These are phyloP conservation scores for Helotiales sp. DNA, from an alignment of 2,329 filamentous ascomycete species.

Conservation along the genomic window DNA sequence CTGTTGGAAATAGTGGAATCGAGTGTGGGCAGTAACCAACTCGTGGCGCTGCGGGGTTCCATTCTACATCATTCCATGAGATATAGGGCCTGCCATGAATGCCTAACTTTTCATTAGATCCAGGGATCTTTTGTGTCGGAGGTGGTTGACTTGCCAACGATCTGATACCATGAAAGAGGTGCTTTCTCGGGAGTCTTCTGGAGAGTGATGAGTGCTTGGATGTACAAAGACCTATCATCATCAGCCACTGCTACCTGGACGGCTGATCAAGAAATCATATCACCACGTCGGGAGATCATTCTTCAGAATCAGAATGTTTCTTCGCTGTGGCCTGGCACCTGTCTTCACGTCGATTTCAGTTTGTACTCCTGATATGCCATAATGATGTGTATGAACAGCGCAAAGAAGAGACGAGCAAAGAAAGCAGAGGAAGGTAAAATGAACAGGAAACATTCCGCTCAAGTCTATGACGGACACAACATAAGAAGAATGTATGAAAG, in stretches of 20 bases:
- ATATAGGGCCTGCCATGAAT: constrained; percentile 26
- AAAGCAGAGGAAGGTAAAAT: background rate
- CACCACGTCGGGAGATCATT: constrained; percentile 24
- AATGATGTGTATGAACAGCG: background rate
- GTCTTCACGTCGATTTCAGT: constrained; percentile 19
- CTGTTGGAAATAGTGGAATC: constrained; percentile 24
- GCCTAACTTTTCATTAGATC: constrained; percentile 1
- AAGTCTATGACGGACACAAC: too few species aligned
- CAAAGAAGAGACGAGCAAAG: background rate
- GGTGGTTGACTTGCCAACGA: constrained; percentile 8
- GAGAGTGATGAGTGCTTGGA: constrained; percentile 23
- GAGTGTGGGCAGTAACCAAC: constrained; percentile 34
- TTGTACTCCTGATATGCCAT: constrained; percentile 21
- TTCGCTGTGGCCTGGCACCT: constrained; percentile 22
- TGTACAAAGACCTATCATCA: constrained; percentile 25
- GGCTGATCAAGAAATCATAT: background rate
- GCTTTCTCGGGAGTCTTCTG: constrained; percentile 17
- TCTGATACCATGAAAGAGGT: constrained; percentile 27
- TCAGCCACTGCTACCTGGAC: background rate
- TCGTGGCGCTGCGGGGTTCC: constrained; percentile 9
- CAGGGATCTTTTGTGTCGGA: background rate
- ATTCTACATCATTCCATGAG: constrained; percentile 26
- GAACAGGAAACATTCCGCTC: background rate
- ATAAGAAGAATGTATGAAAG: background rate
- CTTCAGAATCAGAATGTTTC: constrained; percentile 27